Conservation (phyloP, 1,284 basidiomycete genomes). For the Apiotrichum laibachii region DNA sequence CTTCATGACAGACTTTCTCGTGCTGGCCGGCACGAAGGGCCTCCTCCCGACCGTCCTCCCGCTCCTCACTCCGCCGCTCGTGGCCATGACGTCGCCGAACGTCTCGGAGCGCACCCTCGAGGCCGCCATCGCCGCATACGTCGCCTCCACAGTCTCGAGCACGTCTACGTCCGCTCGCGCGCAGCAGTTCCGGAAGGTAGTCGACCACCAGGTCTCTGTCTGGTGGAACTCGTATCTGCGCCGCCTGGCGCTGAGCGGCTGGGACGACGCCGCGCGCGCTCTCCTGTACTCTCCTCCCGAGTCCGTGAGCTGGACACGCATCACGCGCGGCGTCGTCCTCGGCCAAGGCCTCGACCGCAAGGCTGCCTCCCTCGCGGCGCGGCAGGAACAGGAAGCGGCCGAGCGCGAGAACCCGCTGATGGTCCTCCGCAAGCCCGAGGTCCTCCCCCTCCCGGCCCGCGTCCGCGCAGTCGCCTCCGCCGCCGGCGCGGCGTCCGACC, state of each 20-base stretch:
- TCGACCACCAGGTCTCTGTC: conserved; percentile 14
- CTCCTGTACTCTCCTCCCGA: conserved; percentile 24
- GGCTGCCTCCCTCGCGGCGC: neutral
- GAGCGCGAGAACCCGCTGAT: conserved; percentile 1
- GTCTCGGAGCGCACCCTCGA: conserved; percentile 18
- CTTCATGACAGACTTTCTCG: conserved; percentile 29
- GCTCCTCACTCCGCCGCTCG: conserved; percentile 26
- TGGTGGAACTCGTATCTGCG: conserved; percentile 38
- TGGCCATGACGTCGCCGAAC: conserved; percentile 21
- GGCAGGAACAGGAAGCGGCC: neutral
- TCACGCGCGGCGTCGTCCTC: conserved; percentile 18
- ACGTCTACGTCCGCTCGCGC: conserved; percentile 25
- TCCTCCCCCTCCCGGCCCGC: neutral
- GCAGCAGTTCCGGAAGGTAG: conserved; percentile 8
- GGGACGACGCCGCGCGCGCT: conserved; percentile 23
- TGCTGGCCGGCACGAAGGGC: conserved; percentile 32
- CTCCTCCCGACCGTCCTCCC: conserved; percentile 32
- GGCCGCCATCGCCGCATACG: conserved; percentile 20
- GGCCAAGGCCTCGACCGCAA: conserved; percentile 5
- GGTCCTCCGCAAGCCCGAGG: neutral
- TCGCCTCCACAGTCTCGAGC: conserved; percentile 19
- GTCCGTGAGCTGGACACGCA: conserved; percentile 19
- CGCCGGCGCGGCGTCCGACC: neutral
- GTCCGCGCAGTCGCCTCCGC: neutral
- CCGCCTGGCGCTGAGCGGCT: conserved; percentile 27